Conservation (phyloP, 495 filamentous ascomycete genomes). For the Lasiosphaeriaceae sp. region DNA sequence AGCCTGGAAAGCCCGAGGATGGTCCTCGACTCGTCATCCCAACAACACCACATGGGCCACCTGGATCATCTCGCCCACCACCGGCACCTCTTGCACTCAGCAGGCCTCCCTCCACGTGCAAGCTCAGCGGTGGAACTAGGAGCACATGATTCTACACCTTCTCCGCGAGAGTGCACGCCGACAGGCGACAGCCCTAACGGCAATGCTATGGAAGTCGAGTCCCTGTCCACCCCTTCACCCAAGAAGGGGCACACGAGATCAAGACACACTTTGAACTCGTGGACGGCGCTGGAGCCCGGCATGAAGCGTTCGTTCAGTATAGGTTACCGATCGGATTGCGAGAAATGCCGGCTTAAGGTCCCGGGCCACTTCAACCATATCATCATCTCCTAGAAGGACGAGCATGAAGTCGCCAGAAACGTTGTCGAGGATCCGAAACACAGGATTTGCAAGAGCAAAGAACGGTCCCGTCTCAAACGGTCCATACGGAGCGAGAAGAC, state of each 20-base stretch:
- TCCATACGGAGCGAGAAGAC: no score
- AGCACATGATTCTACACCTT: background rate
- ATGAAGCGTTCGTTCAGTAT: constrained; percentile 72
- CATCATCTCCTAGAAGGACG: constrained; percentile 48
- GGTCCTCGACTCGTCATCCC: constrained; percentile 31
- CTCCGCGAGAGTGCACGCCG: constrained; percentile 5
- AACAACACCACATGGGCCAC: constrained; percentile 21
- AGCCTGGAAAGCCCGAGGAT: constrained; percentile 31
- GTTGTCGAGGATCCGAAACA: background rate
- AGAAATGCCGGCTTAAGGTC: constrained; percentile 74
- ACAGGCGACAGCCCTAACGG: constrained; percentile 10
- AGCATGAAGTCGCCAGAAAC: background rate
- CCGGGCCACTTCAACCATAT: constrained; percentile 90
- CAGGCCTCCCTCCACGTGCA: constrained; percentile 15
- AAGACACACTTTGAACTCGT: constrained; percentile 46
- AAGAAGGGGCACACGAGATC: constrained; percentile 42
- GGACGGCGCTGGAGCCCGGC: constrained; percentile 43
- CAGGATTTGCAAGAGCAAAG: background rate
- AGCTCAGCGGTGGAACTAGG: constrained; percentile 16
- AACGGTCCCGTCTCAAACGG: no score
- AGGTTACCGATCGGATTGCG: constrained; percentile 82
- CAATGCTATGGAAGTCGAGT: constrained; percentile 27
- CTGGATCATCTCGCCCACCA: constrained; percentile 35
- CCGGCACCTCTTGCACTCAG: constrained; percentile 24
- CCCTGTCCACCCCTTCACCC: constrained; percentile 31